These are phyloP conservation scores for Rutstroemia sp. DNA, from an alignment of 2,329 filamentous ascomycete species.

Conservation along the genomic window DNA sequence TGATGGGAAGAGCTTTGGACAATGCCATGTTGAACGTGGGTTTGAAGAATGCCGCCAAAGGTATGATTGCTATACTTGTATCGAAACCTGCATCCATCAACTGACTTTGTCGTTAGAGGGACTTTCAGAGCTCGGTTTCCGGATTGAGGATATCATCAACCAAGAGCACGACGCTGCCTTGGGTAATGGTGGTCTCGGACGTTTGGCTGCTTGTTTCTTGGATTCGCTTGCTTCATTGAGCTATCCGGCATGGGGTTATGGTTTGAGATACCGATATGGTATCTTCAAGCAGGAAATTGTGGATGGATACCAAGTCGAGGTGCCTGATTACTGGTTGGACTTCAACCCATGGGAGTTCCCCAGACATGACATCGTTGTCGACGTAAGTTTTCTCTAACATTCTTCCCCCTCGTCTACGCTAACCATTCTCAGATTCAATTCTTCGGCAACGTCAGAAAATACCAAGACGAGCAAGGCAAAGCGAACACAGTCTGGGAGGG, in stretches of 20 bases:
- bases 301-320: slow-evolving; percentile 94
- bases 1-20: slow-evolving; percentile 94
- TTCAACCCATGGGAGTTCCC: slow-evolving; percentile 99
- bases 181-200: slow-evolving; percentile 90
- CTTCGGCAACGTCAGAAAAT: slow-evolving; percentile 75
- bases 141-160: slow-evolving; percentile 88
- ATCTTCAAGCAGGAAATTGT: slow-evolving; percentile 99
- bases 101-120: slow-evolving; percentile 51
- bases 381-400: slow-evolving; percentile 46
- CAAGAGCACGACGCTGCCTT: slow-evolving; percentile 96
- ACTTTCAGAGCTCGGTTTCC: slow-evolving; percentile 83
- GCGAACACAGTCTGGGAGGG: slow-evolving; percentile 75
- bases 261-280: slow-evolving; percentile 87
- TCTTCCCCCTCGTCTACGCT: not conserved
- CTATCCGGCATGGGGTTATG: slow-evolving; percentile 96
- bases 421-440: slow-evolving; percentile 63
- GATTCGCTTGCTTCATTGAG: slow-evolving; percentile 93
- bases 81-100: slow-evolving; percentile 56
- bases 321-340: slow-evolving; percentile 98
- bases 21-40: slow-evolving; percentile 98
- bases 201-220: slow-evolving; percentile 92
- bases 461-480: slow-evolving; percentile 70
- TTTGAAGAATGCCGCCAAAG: slow-evolving; percentile 74
- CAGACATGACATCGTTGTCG: slow-evolving; percentile 87
- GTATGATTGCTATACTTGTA: slow-evolving; percentile 39